These are phyloP conservation scores for Aspergillus ellipticus DNA, from an alignment of 495 filamentous ascomycete genomes.

Conservation along the genomic window DNA sequence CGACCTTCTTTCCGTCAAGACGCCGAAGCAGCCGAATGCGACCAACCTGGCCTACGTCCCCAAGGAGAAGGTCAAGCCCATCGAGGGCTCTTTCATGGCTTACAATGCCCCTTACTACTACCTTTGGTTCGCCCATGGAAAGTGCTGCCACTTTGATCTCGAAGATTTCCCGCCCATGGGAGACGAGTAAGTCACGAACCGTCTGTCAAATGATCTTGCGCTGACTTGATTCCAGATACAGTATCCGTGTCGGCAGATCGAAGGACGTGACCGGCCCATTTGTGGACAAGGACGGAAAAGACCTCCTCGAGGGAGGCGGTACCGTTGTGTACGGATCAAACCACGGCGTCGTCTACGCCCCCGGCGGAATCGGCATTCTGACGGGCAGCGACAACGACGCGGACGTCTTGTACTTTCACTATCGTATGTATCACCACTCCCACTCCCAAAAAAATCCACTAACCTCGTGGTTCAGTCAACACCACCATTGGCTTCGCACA, in stretches of 20 bases:
- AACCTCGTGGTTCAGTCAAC: conserved; percentile 26
- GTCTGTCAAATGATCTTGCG: not conserved
- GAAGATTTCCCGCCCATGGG: conserved; percentile 47
- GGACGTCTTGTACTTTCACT: conserved; percentile 50
- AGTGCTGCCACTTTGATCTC: conserved; percentile 58
- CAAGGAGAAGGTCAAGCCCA: conserved; percentile 33
- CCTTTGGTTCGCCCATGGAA: conserved; percentile 64
- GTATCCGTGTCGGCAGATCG: conserved; percentile 43
- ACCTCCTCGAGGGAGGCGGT: conserved; percentile 38
- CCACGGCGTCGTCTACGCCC: conserved; percentile 43
- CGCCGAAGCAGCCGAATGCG: conserved; percentile 39
- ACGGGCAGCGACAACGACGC: conserved; percentile 22
- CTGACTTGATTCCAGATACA: conserved; percentile 23
- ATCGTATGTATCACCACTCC: conserved; percentile 22
- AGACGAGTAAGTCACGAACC: conserved; percentile 51
- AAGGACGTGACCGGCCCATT: conserved; percentile 38
- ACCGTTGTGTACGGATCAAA: conserved; percentile 44
- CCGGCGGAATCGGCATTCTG: conserved; percentile 43
- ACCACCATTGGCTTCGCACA: conserved; percentile 37
- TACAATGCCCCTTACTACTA: conserved; percentile 61
- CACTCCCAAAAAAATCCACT: not conserved
- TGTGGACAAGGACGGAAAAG: conserved; percentile 29
- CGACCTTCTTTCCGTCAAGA: conserved; percentile 36
- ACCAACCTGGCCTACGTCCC: conserved; percentile 43
- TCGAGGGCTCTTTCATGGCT: conserved; percentile 62